Evolutionary conservation across 2,329 filamentous ascomycete genomes (phyloP).

Genomic region (Pseudonectria buxi): DNA sequence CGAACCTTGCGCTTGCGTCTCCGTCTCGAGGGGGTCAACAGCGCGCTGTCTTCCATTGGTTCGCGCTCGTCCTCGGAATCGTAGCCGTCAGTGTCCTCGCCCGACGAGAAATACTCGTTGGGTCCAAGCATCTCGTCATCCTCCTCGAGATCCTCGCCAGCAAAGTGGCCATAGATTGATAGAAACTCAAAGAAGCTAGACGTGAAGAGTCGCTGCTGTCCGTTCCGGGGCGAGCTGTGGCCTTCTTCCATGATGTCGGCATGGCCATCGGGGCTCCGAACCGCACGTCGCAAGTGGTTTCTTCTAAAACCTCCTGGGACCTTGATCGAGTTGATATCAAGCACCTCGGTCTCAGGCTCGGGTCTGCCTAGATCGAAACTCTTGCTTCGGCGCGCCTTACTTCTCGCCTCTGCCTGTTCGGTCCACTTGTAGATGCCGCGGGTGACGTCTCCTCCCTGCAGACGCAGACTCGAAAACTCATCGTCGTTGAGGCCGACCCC

Average conservation of each 20-base stretch:
- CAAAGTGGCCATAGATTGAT: constrained; percentile 93
- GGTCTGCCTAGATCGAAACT: constrained; percentile 77
- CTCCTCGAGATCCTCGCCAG: constrained; percentile 92
- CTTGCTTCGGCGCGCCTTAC: constrained; percentile 68
- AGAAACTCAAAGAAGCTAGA: constrained; percentile 94
- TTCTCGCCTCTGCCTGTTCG: constrained; percentile 71
- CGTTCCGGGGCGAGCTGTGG: constrained; percentile 25
- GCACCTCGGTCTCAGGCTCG: constrained; percentile 69
- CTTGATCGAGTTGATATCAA: constrained; percentile 86
- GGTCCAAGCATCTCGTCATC: constrained; percentile 84
- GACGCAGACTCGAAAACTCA: constrained; percentile 85
- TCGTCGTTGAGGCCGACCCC: constrained; percentile 51
- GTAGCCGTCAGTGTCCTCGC: constrained; percentile 58
- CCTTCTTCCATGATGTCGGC: constrained; percentile 27
- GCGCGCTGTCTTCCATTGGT: constrained; percentile 79
- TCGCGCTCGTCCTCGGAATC: constrained; percentile 62
- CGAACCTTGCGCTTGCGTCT: constrained; percentile 72
- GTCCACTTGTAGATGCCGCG: constrained; percentile 95
- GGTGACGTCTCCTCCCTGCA: constrained; percentile 93
- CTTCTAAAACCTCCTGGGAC: constrained; percentile 89
- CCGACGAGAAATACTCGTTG: constrained; percentile 87
- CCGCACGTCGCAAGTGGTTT: constrained; percentile 76
- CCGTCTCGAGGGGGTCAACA: constrained; percentile 69
- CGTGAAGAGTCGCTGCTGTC: constrained; percentile 60
- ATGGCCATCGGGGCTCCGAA: constrained; percentile 48